Percentiles rank a stretch among this genome's conserved stretches.
These are phyloP conservation scores for Cinchona pubescens DNA, from an alignment of 257 asterid genomes.

Conservation along the genomic window DNA sequence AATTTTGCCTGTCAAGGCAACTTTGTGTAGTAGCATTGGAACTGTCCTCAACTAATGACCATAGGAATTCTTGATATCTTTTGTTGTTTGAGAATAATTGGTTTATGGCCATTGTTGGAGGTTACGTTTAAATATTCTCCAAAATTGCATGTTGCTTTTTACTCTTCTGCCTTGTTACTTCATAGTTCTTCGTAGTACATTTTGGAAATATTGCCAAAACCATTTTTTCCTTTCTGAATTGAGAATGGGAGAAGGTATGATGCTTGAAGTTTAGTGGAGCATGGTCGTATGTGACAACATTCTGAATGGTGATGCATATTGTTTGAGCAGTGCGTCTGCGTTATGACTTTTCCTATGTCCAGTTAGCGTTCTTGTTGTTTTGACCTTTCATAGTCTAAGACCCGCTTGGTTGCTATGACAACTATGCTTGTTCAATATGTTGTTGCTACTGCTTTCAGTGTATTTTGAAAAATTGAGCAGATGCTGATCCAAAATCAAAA, in stretches of 20 bases:
- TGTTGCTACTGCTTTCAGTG: neutral
- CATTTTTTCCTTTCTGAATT: neutral
- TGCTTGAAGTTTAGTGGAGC: neutral
- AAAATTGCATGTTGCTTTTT: neutral
- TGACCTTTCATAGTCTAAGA: neutral
- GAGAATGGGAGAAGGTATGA: neutral
- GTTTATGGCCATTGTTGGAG: neutral
- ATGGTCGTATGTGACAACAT: neutral
- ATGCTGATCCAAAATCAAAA: slow-evolving; percentile 12
- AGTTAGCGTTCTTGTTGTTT: neutral
- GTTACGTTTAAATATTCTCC: neutral
- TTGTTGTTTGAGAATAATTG: neutral
- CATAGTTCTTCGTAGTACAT: neutral
- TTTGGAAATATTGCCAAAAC: neutral
- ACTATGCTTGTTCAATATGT: neutral
- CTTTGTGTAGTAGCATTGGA: neutral
- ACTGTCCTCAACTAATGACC: neutral
- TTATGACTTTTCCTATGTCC: neutral
- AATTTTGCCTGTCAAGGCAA: neutral
- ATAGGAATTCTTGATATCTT: neutral
- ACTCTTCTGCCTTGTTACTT: neutral
- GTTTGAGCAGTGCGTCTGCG: neutral
- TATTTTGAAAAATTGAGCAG: neutral
- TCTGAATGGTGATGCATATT: neutral
- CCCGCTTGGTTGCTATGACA: neutral